A percentile compares a stretch with the other conserved stretches of the same genome.
These are phyloP conservation scores for Pontederia crassipes DNA, from an alignment of 176 grass and related monocot genomes.

Conservation along the genomic window DNA sequence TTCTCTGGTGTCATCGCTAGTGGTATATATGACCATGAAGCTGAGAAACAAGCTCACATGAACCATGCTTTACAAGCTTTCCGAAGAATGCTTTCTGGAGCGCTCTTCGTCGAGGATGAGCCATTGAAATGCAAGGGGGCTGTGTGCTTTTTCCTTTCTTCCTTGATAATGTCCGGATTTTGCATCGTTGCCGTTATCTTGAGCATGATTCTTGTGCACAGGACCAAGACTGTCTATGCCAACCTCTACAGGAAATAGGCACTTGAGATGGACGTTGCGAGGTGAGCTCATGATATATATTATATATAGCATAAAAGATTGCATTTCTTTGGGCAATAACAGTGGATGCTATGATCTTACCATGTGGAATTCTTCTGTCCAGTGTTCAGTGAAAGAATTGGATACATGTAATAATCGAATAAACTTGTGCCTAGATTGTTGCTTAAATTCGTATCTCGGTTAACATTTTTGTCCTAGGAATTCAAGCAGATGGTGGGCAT, in stretches of 20 bases:
- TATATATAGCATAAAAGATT: too few species aligned
- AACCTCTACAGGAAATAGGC: neutral
- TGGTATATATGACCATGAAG: slow-evolving; percentile 6
- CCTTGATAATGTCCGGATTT: neutral
- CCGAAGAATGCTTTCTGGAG: neutral
- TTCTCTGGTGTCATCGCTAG: slow-evolving; percentile 1
- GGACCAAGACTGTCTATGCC: slow-evolving; percentile 4
- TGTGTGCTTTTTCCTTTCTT: neutral
- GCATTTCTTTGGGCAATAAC: too few species aligned
- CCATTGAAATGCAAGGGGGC: slow-evolving; percentile 1
- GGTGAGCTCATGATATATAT: too few species aligned
- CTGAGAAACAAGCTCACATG: neutral
- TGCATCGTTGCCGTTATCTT: slow-evolving; percentile 1
- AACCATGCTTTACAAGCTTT: neutral
- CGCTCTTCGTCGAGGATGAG: neutral
- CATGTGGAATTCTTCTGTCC: too few species aligned
- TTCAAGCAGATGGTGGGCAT: too few species aligned
- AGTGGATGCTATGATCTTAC: too few species aligned
- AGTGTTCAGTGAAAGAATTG: too few species aligned
- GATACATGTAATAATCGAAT: too few species aligned
- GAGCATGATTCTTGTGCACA: neutral
- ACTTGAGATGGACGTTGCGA: neutral
- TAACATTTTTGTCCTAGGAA: too few species aligned
- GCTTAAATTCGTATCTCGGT: too few species aligned
- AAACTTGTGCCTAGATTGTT: too few species aligned